Conservation (phyloP, 202 grass and related monocot genomes). For the Carex arenaria region DNA sequence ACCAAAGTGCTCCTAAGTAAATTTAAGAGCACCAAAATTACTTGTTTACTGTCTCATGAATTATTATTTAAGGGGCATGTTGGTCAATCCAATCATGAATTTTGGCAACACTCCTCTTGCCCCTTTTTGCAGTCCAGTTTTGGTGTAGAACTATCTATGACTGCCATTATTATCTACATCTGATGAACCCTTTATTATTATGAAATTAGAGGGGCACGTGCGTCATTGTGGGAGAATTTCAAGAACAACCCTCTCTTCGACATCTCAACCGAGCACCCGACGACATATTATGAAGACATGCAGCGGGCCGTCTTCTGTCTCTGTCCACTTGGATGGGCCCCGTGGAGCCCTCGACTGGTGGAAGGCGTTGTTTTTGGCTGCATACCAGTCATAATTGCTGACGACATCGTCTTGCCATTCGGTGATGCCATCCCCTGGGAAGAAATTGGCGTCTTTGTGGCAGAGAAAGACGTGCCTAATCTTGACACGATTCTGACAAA, state of each 20-base stretch:
- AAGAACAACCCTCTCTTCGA: constrained; percentile 95
- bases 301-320: constrained; percentile 79
- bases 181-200: neutral
- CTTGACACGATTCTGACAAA: constrained; percentile 91
- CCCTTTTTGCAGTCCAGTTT: neutral
- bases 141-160: neutral
- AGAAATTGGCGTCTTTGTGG: constrained; percentile 86
- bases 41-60: neutral
- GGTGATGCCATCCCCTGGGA: constrained; percentile 98
- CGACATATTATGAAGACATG: constrained; percentile 93
- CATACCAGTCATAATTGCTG: constrained; percentile 97
- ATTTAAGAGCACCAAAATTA: neutral
- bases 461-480: constrained; percentile 90
- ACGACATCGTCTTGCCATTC: constrained; percentile 94
- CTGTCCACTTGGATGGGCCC: constrained; percentile 83
- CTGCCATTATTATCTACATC: neutral
- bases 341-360: constrained; percentile 85
- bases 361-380: constrained; percentile 84
- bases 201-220: constrained; percentile 56
- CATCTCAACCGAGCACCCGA: constrained; percentile 76
- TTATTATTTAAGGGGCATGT: neutral
- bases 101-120: neutral
- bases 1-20: neutral
- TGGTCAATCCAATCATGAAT: neutral
- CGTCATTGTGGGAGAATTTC: constrained; percentile 86